phyloP scores from a whole-genome alignment of 768 basidiomycete species.

The Sarcomyxa edulis region DNA sequence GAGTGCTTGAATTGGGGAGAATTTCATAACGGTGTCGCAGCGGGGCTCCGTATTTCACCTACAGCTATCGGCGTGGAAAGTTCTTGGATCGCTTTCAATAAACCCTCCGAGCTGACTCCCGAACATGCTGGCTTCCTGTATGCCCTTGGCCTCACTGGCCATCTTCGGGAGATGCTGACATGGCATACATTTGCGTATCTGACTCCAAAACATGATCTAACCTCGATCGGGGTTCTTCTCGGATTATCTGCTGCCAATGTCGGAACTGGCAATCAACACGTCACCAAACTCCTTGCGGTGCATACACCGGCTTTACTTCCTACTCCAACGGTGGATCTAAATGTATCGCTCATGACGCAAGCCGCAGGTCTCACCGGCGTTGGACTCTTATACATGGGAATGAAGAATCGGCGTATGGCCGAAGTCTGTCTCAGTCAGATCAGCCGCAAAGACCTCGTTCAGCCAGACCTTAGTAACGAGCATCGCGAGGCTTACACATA shows the following conservation, averaged over 20 bases:
- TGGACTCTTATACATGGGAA: conserved; percentile 87
- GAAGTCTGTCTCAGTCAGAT: conserved; percentile 88
- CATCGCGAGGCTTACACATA: conserved; percentile 91
- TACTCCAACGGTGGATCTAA: conserved; percentile 79
- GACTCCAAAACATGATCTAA: conserved; percentile 93
- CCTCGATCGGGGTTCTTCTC: conserved; percentile 88
- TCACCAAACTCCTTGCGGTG: conserved; percentile 88
- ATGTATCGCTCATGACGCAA: conserved; percentile 86
- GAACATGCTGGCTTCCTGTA: conserved; percentile 96
- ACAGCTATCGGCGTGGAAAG: conserved; percentile 76
- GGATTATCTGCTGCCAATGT: conserved; percentile 91
- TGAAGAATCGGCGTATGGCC: conserved; percentile 84
- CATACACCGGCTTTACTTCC: conserved; percentile 93
- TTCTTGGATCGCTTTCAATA: conserved; percentile 96
- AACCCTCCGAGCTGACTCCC: conserved; percentile 83
- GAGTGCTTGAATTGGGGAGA: conserved; percentile 91
- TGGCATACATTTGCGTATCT: conserved; percentile 97
- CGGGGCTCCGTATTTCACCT: conserved; percentile 79
- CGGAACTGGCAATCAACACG: conserved; percentile 78
- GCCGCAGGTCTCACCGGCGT: conserved; percentile 84
- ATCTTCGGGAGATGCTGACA: conserved; percentile 82
- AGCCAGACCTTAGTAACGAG: conserved; percentile 81
- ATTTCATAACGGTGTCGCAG: conserved; percentile 96
- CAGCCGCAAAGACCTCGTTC: conserved; percentile 67
- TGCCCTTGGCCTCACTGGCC: conserved; percentile 88